Conservation (phyloP, 805 yeast species). For the Metschnikowia rubicola region DNA sequence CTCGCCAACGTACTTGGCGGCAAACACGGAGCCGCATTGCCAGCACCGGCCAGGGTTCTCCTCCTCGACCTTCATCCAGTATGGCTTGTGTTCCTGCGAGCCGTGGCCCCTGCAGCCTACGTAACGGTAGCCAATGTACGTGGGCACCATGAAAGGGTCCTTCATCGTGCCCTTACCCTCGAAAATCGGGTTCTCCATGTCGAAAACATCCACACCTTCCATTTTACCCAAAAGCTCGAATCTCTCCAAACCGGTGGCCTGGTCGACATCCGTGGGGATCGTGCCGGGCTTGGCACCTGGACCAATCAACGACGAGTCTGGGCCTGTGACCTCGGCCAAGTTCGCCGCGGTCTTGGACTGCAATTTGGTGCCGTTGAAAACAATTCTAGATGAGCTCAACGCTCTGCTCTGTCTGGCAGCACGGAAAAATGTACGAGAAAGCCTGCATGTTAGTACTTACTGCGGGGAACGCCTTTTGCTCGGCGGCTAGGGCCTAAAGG, state of each 20-base stretch:
- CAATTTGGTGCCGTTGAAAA: slow-evolving; percentile 26
- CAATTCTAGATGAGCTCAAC: slow-evolving; percentile 31
- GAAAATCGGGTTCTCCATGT: slow-evolving; percentile 80
- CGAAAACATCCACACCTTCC: slow-evolving; percentile 94
- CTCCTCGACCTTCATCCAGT: slow-evolving; percentile 88
- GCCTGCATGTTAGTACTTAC: slow-evolving; percentile 24
- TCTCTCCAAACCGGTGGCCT: slow-evolving; percentile 98
- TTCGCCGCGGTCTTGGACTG: slow-evolving; percentile 57
- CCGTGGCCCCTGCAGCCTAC: slow-evolving; percentile 98
- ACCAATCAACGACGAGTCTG: slow-evolving; percentile 73
- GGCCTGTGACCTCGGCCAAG: slow-evolving; percentile 76
- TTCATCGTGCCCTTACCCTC: slow-evolving; percentile 87
- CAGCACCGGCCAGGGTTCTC: slow-evolving; percentile 90
- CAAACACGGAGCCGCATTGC: slow-evolving; percentile 97
- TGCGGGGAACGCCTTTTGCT: background rate
- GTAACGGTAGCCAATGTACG: slow-evolving; percentile 89
- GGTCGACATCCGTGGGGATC: slow-evolving; percentile 91
- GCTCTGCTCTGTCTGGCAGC: slow-evolving; percentile 29
- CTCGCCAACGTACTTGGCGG: slow-evolving; percentile 83
- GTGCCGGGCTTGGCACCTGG: slow-evolving; percentile 83
- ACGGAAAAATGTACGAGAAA: slow-evolving; percentile 38
- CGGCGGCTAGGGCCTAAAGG: background rate
- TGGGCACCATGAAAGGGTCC: slow-evolving; percentile 86
- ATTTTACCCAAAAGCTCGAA: slow-evolving; percentile 88
- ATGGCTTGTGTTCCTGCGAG: slow-evolving; percentile 83